A percentile compares a stretch with the other conserved stretches of the same genome.
phyloP scores from a whole-genome alignment of 2,329 filamentous ascomycete genomes.

The Microdochium trichocladiopsis region DNA sequence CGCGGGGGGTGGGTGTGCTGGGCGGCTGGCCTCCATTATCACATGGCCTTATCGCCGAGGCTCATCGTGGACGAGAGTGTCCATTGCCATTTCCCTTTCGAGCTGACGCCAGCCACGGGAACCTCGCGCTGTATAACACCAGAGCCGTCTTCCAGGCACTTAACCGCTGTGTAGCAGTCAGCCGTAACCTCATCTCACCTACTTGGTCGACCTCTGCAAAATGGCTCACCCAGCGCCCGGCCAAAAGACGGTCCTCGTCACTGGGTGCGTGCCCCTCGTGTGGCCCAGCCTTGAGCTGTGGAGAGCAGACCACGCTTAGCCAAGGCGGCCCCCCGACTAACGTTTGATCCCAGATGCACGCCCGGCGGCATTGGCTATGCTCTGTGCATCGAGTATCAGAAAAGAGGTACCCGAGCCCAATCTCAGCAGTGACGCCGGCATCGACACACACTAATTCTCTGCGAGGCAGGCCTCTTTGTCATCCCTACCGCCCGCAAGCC shows the following conservation, averaged over 20 bases:
- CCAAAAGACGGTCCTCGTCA: constrained; percentile 1
- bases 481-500: constrained; percentile 48
- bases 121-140: too few species aligned
- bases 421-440: too few species aligned
- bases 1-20: too few species aligned
- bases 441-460: too few species aligned
- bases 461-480: constrained; percentile 37
- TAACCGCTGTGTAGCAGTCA: neutral
- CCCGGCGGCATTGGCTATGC: constrained; percentile 52
- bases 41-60: too few species aligned
- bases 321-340: neutral
- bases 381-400: constrained; percentile 44
- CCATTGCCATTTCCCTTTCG: too few species aligned
- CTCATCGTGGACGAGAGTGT: too few species aligned
- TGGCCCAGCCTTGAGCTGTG: neutral
- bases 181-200: neutral
- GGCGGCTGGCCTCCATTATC: too few species aligned
- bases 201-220: neutral
- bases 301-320: neutral
- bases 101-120: too few species aligned
- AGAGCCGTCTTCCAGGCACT: neutral
- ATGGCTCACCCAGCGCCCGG: neutral
- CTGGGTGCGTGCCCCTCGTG: neutral
- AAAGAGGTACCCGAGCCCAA: constrained; percentile 31
- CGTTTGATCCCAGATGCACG: constrained; percentile 38